Conservation (phyloP, 768 basidiomycete genomes). For the Trametes sanguinea region DNA sequence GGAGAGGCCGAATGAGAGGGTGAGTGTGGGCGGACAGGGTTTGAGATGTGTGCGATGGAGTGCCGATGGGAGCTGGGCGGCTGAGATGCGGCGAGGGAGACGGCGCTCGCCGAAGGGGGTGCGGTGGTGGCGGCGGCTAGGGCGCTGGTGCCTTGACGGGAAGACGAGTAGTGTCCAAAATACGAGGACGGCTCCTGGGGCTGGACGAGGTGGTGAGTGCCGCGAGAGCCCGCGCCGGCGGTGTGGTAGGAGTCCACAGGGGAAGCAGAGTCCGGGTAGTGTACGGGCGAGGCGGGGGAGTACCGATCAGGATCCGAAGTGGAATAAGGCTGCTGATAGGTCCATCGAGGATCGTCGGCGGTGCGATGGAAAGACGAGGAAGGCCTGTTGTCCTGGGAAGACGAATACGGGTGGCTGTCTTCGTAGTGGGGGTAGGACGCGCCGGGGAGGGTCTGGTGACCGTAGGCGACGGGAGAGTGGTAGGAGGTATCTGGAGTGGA, state of each 20-base stretch:
- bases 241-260: slow-evolving; percentile 10
- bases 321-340: slow-evolving; percentile 14
- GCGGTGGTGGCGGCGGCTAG: neutral
- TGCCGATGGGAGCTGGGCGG: slow-evolving; percentile 19
- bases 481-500: slow-evolving; percentile 25
- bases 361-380: slow-evolving; percentile 9
- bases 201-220: slow-evolving; percentile 2
- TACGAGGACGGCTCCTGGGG: neutral
- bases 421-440: slow-evolving; percentile 18
- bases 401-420: slow-evolving; percentile 18
- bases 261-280: slow-evolving; percentile 14
- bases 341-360: slow-evolving; percentile 8
- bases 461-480: slow-evolving; percentile 13
- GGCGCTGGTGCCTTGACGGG: slow-evolving; percentile 3
- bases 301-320: slow-evolving; percentile 12
- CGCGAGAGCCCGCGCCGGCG: neutral
- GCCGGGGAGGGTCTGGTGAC: slow-evolving; percentile 11
- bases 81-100: slow-evolving; percentile 1
- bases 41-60: slow-evolving; percentile 26
- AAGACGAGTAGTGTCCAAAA: neutral
- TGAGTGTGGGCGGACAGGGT: slow-evolving; percentile 14
- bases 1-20: slow-evolving; percentile 13
- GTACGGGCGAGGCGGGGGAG: slow-evolving; percentile 17
- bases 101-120: neutral
- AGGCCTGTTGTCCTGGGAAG: slow-evolving; percentile 16